These are phyloP conservation scores for Prunus padus DNA, from an alignment of 306 rosid species.

Conservation along the genomic window DNA sequence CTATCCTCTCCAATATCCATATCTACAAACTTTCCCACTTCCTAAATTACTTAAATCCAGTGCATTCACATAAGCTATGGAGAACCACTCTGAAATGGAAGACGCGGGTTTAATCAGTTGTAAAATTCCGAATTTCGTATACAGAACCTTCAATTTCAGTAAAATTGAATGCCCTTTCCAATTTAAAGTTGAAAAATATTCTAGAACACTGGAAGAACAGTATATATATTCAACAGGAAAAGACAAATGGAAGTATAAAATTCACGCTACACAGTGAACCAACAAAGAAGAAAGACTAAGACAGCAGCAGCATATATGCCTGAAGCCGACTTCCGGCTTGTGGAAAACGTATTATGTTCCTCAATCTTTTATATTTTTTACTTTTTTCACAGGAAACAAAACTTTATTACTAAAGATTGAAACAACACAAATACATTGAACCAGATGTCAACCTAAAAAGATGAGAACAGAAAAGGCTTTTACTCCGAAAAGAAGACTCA, in stretches of 20 bases:
- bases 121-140: not conserved
- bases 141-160: constrained; percentile 8
- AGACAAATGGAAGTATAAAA: not conserved
- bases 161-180: constrained; percentile 22
- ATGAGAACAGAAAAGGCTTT: not conserved
- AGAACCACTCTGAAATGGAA: constrained; percentile 35
- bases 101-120: constrained; percentile 25
- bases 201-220: not conserved
- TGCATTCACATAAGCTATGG: constrained; percentile 20
- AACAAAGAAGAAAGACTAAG: not conserved
- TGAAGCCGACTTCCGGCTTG: not conserved
- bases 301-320: not conserved
- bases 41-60: constrained; percentile 31
- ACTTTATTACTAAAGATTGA: too few relatives aligned
- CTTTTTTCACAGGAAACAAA: too few relatives aligned
- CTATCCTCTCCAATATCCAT: constrained; percentile 77
- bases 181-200: not conserved
- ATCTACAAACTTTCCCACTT: constrained; percentile 29
- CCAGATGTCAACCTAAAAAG: too few relatives aligned
- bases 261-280: not conserved
- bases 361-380: too few relatives aligned
- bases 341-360: too few relatives aligned
- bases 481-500: not conserved
- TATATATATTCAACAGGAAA: constrained; percentile 10
- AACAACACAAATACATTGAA: too few relatives aligned